Evolutionary conservation across 352 stramenopile species (phyloP), one percentile per base, ranked within the genome.

Genomic region (Blastocystis hominis): DNA sequence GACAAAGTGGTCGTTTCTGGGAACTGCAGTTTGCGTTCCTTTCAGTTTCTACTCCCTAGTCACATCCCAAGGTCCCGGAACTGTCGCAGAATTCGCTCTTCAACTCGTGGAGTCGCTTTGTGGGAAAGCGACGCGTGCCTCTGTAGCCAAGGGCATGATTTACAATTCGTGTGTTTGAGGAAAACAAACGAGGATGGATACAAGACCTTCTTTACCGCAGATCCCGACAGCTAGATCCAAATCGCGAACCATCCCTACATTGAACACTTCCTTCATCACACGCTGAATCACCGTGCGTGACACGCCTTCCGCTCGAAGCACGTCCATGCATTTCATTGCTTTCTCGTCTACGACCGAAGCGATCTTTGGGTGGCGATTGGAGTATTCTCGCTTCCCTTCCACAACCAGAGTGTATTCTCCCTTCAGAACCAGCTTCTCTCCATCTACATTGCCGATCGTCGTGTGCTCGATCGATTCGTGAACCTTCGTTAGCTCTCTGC

Each of bases 31-130:
- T 70, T 17, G 44, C 1, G 4, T 75, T 15, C 15, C 70, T 15
- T 47, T 1, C 2, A n/a, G 24, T 50, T 75, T 40, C n/a, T n/a
- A 47, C 17, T 66, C 78, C 53, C 15, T 91, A 38, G 63, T 91
- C 54, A 92, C 89, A 17, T 89, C 61, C 6, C 84, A 81, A 78
- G 90, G 90, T 6, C 90, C 90, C 10, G 90, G 88, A 42, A 92
- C 90, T 1, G 78, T 86, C 0, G 81, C 91, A 34, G 75, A 89
- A 34, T 92, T 92, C 62, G 88, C 88, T 20, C 81, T 92, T 6
- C 46, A 89, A 4, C 30, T 90, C 42, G 89, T 91, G 20, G 86
- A 89, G 40, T 15, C 61, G 36, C 75, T 91, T 6, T 90, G 78
- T 44, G 89, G 90, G 20, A 56, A 81, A 10, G 86, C 90, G 63